Conservation (phyloP, 2,329 filamentous ascomycete species). For the Hyphodiscus sp. region DNA sequence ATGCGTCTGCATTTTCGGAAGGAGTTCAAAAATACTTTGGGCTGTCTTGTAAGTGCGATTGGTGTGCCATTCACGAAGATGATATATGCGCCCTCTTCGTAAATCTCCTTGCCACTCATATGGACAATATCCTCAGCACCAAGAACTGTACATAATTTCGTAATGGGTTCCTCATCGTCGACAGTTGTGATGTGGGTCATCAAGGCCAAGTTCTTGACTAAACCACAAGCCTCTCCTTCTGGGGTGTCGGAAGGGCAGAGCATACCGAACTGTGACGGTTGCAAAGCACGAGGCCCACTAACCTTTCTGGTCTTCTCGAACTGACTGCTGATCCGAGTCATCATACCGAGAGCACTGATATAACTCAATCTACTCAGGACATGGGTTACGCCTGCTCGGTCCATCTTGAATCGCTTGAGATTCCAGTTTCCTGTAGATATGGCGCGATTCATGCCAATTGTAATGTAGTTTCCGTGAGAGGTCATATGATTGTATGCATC, state of each 20-base stretch:
- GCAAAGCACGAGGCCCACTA: slow-evolving; percentile 86
- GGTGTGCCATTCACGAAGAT: slow-evolving; percentile 96
- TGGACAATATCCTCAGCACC: slow-evolving; percentile 78
- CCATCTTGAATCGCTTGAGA: slow-evolving; percentile 98
- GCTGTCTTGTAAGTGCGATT: slow-evolving; percentile 76
- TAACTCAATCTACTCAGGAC: slow-evolving; percentile 93
- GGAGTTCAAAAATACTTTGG: slow-evolving; percentile 76
- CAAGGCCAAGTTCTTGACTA: slow-evolving; percentile 94
- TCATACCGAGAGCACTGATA: slow-evolving; percentile 96
- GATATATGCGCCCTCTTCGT: slow-evolving; percentile 75
- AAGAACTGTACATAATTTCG: slow-evolving; percentile 77
- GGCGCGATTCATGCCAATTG: slow-evolving; percentile 86
- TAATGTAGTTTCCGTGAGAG: slow-evolving; percentile 81
- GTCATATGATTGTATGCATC: slow-evolving; percentile 81
- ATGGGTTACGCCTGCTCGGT: slow-evolving; percentile 92
- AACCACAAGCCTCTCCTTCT: slow-evolving; percentile 94
- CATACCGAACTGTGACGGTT: slow-evolving; percentile 98
- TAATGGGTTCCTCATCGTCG: slow-evolving; percentile 85
- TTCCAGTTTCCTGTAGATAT: slow-evolving; percentile 98
- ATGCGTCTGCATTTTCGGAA: slow-evolving; percentile 84
- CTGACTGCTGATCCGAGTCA: slow-evolving; percentile 97
- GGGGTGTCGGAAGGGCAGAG: slow-evolving; percentile 94
- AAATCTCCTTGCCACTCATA: slow-evolving; percentile 80
- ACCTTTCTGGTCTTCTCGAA: slow-evolving; percentile 99
- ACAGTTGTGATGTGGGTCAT: slow-evolving; percentile 99